Evolutionary conservation across 345 rosid genomes (phyloP).

Genomic region (Hevea brasiliensis): DNA sequence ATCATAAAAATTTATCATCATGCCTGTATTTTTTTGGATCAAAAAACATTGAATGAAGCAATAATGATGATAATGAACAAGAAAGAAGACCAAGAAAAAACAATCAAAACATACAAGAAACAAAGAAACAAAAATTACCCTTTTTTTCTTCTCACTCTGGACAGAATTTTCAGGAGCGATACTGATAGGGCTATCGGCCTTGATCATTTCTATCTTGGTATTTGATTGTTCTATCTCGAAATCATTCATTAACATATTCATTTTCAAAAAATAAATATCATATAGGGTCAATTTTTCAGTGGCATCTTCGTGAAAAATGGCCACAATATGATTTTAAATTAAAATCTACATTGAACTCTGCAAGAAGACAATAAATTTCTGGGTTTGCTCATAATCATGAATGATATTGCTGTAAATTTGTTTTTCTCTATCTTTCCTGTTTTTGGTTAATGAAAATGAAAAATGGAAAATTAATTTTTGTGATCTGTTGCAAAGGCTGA

Average conservation of each 20-base stretch:
- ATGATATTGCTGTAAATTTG: not conserved
- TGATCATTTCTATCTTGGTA: slow-evolving; percentile 33
- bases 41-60: not conserved
- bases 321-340: not conserved
- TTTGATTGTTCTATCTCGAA: slow-evolving; percentile 5
- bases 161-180: slow-evolving; percentile 36
- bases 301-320: not conserved
- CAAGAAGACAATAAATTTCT: slow-evolving; percentile 14
- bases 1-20: not conserved
- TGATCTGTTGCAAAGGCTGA: slow-evolving; percentile 47
- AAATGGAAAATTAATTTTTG: slow-evolving; percentile 8
- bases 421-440: not conserved
- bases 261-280: not conserved
- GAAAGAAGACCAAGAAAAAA: not conserved
- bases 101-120: not conserved
- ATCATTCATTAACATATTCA: slow-evolving; percentile 31
- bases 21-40: not conserved
- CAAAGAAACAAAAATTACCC: slow-evolving; percentile 38
- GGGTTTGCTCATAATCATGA: slow-evolving; percentile 14
- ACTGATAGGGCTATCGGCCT: slow-evolving; percentile 23
- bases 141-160: slow-evolving; percentile 73
- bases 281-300: not conserved
- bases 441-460: slow-evolving; percentile 1
- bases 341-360: not conserved
- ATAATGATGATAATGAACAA: not conserved